Evolutionary conservation across 208 protist species (phyloP).

Genomic region (Leptomonas seymouri): DNA sequence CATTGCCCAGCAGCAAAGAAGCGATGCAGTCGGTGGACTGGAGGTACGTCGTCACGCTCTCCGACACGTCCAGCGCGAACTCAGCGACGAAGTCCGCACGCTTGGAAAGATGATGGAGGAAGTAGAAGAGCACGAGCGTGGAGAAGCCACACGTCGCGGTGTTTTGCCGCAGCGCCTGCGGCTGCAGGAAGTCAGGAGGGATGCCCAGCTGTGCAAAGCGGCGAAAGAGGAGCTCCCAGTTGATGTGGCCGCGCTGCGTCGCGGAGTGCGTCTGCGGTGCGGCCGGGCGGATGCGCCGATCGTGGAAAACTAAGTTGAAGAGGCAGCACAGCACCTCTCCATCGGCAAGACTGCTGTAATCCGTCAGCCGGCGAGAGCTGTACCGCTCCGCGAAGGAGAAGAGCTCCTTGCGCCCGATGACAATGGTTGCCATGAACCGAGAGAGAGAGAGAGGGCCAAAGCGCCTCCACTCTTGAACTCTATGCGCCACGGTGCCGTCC

Average conservation of each 20-base stretch:
- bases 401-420: conserved; percentile 79
- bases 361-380: conserved; percentile 46
- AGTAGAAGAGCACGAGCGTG: conserved; percentile 79
- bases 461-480: no score
- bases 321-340: conserved; percentile 63
- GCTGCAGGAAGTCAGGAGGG: conserved; percentile 52
- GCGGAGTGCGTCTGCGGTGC: conserved; percentile 63
- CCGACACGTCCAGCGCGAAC: conserved; percentile 73
- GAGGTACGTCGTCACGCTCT: conserved; percentile 57
- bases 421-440: conserved; percentile 25
- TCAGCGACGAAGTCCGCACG: conserved; percentile 77
- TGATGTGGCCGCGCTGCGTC: conserved; percentile 50
- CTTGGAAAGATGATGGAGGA: conserved; percentile 74
- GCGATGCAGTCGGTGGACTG: conserved; percentile 81
- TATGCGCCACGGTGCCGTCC: no score
- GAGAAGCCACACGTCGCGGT: conserved; percentile 65
- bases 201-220: conserved; percentile 55
- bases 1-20: conserved; percentile 62
- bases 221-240: conserved; percentile 68
- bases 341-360: conserved; percentile 63
- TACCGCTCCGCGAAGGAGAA: conserved; percentile 86
- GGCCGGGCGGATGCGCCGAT: conserved; percentile 48
- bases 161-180: conserved; percentile 35
- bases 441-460: background rate
- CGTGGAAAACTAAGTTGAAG: conserved; percentile 76